A percentile compares a stretch with the other conserved stretches of the same genome.
phyloP scores from a whole-genome alignment of 176 grass and related monocot genomes.

The Carex cristatella region DNA sequence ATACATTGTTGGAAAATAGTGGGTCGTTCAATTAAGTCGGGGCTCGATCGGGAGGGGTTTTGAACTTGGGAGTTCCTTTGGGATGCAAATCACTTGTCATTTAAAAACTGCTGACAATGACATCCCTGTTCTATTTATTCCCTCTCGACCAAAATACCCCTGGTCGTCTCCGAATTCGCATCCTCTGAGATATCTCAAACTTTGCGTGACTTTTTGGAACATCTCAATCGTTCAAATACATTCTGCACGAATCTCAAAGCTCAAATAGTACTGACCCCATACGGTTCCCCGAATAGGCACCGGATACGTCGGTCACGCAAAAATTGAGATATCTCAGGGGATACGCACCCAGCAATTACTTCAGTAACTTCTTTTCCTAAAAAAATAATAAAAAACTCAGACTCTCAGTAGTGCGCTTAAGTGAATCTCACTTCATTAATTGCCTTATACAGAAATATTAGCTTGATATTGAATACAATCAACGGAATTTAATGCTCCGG shows the following conservation, averaged over 20 bases:
- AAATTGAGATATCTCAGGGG: too few relatives aligned
- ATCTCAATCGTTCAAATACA: too few relatives aligned
- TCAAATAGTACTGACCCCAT: too few relatives aligned
- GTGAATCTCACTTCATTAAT: neutral
- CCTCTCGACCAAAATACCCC: conserved; percentile 19
- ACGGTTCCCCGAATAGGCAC: too few relatives aligned
- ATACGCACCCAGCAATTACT: neutral
- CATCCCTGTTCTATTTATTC: neutral
- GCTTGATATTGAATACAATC: neutral
- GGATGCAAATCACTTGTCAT: neutral
- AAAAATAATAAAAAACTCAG: neutral
- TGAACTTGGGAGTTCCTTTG: neutral
- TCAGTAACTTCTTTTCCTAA: neutral
- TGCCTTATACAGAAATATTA: neutral
- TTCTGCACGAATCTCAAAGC: too few relatives aligned
- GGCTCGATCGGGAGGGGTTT: neutral
- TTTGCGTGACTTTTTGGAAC: too few relatives aligned
- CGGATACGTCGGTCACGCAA: too few relatives aligned
- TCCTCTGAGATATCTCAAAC: too few relatives aligned
- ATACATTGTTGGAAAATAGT: too few relatives aligned
- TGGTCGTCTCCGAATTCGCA: neutral
- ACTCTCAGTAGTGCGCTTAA: neutral
- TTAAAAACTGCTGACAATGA: neutral
- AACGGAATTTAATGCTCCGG: neutral
- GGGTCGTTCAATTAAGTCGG: too few relatives aligned